These are phyloP conservation scores for Phytophthora litchii DNA, from an alignment of 352 stramenopile genomes.

Conservation along the genomic window DNA sequence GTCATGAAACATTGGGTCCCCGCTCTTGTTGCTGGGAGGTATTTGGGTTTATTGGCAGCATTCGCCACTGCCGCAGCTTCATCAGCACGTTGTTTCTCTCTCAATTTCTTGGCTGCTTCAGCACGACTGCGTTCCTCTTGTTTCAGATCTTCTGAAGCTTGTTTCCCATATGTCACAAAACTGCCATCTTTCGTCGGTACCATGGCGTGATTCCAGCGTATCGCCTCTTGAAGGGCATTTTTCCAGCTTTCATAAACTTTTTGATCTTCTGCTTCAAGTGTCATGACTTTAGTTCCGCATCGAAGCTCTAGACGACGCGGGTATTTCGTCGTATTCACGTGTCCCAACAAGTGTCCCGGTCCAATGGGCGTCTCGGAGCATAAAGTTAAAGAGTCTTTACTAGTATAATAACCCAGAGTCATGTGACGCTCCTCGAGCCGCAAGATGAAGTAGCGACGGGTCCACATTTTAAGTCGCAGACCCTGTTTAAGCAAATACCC, in stretches of 20 bases:
- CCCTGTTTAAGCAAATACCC: constrained; percentile 87
- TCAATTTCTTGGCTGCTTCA: constrained; percentile 75
- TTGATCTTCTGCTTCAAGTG: constrained; percentile 76
- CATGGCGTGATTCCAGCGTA: constrained; percentile 90
- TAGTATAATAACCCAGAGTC: constrained; percentile 88
- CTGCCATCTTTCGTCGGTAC: constrained; percentile 78
- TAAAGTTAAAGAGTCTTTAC: constrained; percentile 78
- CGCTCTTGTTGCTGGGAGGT: constrained; percentile 67
- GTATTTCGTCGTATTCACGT: constrained; percentile 56
- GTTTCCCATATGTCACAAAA: constrained; percentile 83
- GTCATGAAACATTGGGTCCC: constrained; percentile 85
- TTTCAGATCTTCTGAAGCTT: constrained; percentile 71
- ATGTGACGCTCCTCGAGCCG: constrained; percentile 88
- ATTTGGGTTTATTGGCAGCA: constrained; percentile 83
- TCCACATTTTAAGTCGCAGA: constrained; percentile 81
- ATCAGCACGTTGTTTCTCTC: constrained; percentile 76
- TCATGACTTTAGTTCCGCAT: constrained; percentile 74
- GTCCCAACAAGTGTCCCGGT: constrained; percentile 61
- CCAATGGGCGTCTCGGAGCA: constrained; percentile 87
- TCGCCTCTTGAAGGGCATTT: constrained; percentile 76
- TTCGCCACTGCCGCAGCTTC: constrained; percentile 66
- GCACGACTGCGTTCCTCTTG: constrained; percentile 72
- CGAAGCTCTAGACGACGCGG: constrained; percentile 69
- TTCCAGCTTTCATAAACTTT: constrained; percentile 64
- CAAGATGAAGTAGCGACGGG: constrained; percentile 86